Base-by-base conservation (phyloP, 176 grass and related monocot genomes). In the Aechmea fasciata region DNA sequence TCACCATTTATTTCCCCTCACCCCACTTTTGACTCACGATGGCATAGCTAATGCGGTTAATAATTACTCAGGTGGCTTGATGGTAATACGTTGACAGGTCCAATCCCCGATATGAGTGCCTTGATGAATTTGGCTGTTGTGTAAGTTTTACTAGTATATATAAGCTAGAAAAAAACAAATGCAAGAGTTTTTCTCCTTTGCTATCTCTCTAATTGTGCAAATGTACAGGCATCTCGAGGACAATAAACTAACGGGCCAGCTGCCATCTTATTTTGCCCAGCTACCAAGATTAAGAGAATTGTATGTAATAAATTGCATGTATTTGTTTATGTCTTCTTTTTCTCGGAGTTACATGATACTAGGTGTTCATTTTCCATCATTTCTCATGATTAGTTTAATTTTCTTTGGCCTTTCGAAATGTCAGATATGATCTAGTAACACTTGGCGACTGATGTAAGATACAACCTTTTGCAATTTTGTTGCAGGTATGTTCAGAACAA, bases 401-500 rank as follows among this genome's bases (percentile, higher is more conserved):
- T 18, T 10, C 15, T 61, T 15, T 18, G 10, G 55, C 53, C 13
- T 17, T 57, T 57, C 18, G 53, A 5, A 57, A n/a, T 57, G 14
- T 57, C 14, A 3, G 14, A 57, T 18, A 17, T 57, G 10, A 57
- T 57, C 18, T n/a, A 57, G 53, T 17, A 13, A n/a, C 14, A 57
- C 11, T n/a, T 57, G 53, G 3, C 18, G 15, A 26, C 11, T n/a
- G 53, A 57, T n/a, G 7, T 57, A n/a, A 57, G 14, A 57, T 17
- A 57, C 53, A 4, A 9, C 20, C 55, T 61, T 18, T 9, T 8
- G 2, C 33, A 48, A 3, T 48, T 14, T 33, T 18, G 29, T 10
- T 67, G 65, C 65, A 67, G 65, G 65, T 67, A 67, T 67, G 65
- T 67, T n/a, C 65, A 67, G 47, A 48, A 67, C 65, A 67, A 67